Base-by-base conservation (phyloP, 2,329 filamentous ascomycete genomes). In the Aspergillus tubingensis region DNA sequence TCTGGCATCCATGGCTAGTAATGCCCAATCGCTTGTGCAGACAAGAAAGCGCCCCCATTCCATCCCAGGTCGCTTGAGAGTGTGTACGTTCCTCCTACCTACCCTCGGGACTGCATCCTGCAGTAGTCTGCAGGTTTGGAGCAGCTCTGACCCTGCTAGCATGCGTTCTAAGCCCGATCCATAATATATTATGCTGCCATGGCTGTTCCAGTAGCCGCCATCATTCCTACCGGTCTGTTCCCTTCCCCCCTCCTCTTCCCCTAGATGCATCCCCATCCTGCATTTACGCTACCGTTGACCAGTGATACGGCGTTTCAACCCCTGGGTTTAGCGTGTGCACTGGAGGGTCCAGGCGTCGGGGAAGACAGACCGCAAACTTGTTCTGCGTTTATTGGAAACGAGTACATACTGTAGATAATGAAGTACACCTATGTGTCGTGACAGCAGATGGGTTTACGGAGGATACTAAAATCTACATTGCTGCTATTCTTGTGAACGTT, bases 181-280 rank as follows among this genome's bases (percentile, higher is more conserved):
- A 17, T 44, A 23, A 44, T 44, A 44, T 23, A 44, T 44, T 44
- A 32, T 55, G 53, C 53, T 55, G 53, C 52, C 19, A 38, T 30
- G 53, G 38, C 36, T 52, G 59, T 59, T 62, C 51, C 57, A 62
- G 60, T 56, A 59, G 57, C 52, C 60, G 60, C 60, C 57, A 38
- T 49, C 47, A 41, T 56, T 36, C 23, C 39, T 48, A 13, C n/a
- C 58, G 36, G 51, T 44, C 41, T 44, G 17, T 19, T 19, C 41
- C 10, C 8, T 44, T 3, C 32, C 30, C 10, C 11, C 32, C 32
- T 13, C 32, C 36, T 25, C 11, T 11, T 36, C 15, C 19, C 32
- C 36, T 55, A 50, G 43, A 13, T 57, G 58, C 58, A 60, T 56
- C 49, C 23, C 41, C 47, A 30, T 50, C 47, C 47, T 50, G 47